Conservation (phyloP, 805 yeast species). For the Wickerhamomyces tratensis region DNA sequence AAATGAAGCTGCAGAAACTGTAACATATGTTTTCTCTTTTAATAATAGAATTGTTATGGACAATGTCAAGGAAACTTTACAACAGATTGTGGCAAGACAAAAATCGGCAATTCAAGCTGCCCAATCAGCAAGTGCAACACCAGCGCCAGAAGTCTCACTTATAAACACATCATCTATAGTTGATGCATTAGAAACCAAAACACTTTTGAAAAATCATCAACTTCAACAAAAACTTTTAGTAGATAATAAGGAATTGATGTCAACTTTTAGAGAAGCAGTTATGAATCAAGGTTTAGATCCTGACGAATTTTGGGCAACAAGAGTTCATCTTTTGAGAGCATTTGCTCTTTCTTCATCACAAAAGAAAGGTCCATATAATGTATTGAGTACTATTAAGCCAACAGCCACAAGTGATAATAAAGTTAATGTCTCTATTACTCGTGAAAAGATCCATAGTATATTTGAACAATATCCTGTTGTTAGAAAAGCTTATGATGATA, state of each 20-base stretch:
- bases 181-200: slow-evolving; percentile 43
- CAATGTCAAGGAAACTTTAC: slow-evolving; percentile 54
- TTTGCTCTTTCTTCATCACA: slow-evolving; percentile 80
- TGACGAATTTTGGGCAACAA: slow-evolving; percentile 77
- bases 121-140: slow-evolving; percentile 9
- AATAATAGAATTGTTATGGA: slow-evolving; percentile 71
- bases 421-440: slow-evolving; percentile 84
- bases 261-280: slow-evolving; percentile 81
- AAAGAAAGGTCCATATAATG: slow-evolving; percentile 88
- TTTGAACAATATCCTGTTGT: slow-evolving; percentile 92
- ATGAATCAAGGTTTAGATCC: slow-evolving; percentile 69
- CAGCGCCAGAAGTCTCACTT: slow-evolving; percentile 18
- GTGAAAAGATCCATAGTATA: slow-evolving; percentile 83
- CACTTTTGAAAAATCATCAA: slow-evolving; percentile 57
- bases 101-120: slow-evolving; percentile 25
- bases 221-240: slow-evolving; percentile 72
- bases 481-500: slow-evolving; percentile 78
- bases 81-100: slow-evolving; percentile 58
- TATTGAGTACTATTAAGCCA: slow-evolving; percentile 86
- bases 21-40: slow-evolving; percentile 43
- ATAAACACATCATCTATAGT: slow-evolving; percentile 28
- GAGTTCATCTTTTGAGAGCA: slow-evolving; percentile 73
- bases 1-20: slow-evolving; percentile 21
- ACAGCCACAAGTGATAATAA: slow-evolving; percentile 89
- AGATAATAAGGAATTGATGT: slow-evolving; percentile 59